phyloP scores from a whole-genome alignment of 2,329 filamentous ascomycete genomes.

The Fusarium oxysporum region DNA sequence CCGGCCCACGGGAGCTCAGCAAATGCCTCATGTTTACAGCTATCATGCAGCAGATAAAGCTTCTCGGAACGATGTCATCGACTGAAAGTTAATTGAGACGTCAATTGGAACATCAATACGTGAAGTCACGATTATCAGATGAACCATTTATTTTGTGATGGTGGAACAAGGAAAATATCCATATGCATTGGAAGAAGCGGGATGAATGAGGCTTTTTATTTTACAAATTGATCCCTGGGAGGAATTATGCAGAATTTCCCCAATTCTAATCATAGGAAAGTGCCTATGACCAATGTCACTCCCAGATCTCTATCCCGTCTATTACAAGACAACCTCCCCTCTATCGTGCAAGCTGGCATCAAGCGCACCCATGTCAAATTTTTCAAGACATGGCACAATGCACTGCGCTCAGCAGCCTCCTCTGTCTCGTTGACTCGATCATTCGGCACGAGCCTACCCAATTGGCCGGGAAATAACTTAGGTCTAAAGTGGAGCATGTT shows the following conservation, averaged over 20 bases:
- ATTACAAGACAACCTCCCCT: conserved; percentile 54
- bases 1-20: conserved; percentile 48
- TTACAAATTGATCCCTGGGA: conserved; percentile 55
- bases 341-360: conserved; percentile 50
- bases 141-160: conserved; percentile 2
- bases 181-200: conserved; percentile 50
- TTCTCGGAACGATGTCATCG: conserved; percentile 28
- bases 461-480: conserved; percentile 51
- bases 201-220: conserved; percentile 58
- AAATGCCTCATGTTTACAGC: conserved; percentile 45
- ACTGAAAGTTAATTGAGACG: conserved; percentile 37
- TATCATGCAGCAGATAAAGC: conserved; percentile 18
- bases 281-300: conserved; percentile 49
- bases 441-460: conserved; percentile 52
- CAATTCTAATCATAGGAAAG: conserved; percentile 52
- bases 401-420: conserved; percentile 45
- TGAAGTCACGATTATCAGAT: conserved; percentile 9
- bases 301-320: conserved; percentile 56
- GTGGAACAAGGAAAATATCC: conserved; percentile 47
- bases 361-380: conserved; percentile 43
- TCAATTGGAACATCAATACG: conserved; percentile 13
- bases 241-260: conserved; percentile 50
- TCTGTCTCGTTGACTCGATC: conserved; percentile 51
- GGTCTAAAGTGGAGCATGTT: conserved; percentile 46
- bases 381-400: conserved; percentile 44